Percentiles rank a stretch among this genome's conserved stretches.
Evolutionary conservation across 2,329 filamentous ascomycete genomes (phyloP).

Genomic region (Colletotrichum agaves): DNA sequence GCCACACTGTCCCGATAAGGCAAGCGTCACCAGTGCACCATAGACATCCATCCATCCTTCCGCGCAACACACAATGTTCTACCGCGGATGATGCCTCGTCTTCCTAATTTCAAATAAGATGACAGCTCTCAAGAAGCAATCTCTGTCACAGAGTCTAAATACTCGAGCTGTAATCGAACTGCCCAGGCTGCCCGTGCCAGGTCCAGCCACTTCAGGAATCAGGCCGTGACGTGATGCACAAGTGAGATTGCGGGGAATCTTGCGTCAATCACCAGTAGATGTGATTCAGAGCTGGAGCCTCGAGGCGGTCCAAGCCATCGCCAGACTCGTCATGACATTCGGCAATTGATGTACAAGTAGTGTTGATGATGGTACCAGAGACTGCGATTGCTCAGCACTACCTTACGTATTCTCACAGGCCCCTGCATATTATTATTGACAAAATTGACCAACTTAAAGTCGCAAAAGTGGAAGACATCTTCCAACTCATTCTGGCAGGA

Average conservation of each 20-base stretch:
- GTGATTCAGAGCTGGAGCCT: not conserved
- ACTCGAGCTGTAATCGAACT: not conserved
- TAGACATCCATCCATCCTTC: not conserved
- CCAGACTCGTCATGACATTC: no score
- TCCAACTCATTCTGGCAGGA: no score
- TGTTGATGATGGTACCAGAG: no score
- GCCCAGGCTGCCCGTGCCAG: not conserved
- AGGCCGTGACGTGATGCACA: not conserved
- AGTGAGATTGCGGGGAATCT: constrained; percentile 20
- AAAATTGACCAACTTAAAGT: no score
- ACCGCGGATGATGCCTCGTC: not conserved
- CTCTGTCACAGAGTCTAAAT: constrained; percentile 1
- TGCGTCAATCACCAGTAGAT: constrained; percentile 3
- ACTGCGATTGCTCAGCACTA: no score
- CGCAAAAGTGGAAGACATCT: no score
- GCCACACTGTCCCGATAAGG: not conserved
- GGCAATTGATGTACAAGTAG: no score
- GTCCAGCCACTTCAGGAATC: not conserved
- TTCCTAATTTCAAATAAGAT: not conserved
- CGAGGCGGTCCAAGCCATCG: not conserved
- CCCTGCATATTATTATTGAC: no score
- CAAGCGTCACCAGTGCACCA: constrained; percentile 9
- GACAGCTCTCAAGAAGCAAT: constrained; percentile 6
- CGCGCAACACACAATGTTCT: not conserved
- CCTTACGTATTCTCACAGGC: no score